A percentile compares a stretch with the other conserved stretches of the same genome.
Conservation (phyloP, 208 protist genomes). For the Leishmania major region DNA sequence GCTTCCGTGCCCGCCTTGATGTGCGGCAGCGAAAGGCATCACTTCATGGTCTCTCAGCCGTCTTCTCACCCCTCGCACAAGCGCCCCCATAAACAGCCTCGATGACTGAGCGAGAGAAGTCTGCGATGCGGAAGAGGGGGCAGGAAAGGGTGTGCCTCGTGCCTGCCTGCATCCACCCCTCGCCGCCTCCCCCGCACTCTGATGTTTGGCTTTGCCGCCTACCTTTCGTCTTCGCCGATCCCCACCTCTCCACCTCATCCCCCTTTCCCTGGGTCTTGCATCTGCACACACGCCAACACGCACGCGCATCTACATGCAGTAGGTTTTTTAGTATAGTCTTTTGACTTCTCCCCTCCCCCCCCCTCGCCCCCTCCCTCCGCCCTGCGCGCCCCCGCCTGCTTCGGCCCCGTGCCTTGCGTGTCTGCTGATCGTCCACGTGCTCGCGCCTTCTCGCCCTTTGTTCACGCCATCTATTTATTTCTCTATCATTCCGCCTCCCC, state of each 20-base stretch:
- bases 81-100: not conserved
- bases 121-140: not conserved
- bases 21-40: not conserved
- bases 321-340: not conserved
- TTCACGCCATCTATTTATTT: not conserved
- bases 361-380: not conserved
- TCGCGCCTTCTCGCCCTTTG: not conserved
- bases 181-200: not conserved
- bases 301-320: not conserved
- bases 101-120: not conserved
- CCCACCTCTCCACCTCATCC: not conserved
- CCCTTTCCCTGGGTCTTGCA: not conserved
- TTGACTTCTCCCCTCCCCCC: not conserved
- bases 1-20: not conserved
- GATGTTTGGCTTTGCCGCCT: not conserved
- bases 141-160: not conserved
- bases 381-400: not conserved
- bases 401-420: not conserved
- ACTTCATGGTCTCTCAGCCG: not conserved
- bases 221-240: not conserved
- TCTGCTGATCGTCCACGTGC: not conserved
- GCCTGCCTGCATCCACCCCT: not conserved
- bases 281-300: not conserved
- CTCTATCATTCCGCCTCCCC: not conserved
- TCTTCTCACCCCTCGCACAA: not conserved